Evolutionary conservation across 352 stramenopile genomes (phyloP).

Genomic region (Phytophthora podocarpi): DNA sequence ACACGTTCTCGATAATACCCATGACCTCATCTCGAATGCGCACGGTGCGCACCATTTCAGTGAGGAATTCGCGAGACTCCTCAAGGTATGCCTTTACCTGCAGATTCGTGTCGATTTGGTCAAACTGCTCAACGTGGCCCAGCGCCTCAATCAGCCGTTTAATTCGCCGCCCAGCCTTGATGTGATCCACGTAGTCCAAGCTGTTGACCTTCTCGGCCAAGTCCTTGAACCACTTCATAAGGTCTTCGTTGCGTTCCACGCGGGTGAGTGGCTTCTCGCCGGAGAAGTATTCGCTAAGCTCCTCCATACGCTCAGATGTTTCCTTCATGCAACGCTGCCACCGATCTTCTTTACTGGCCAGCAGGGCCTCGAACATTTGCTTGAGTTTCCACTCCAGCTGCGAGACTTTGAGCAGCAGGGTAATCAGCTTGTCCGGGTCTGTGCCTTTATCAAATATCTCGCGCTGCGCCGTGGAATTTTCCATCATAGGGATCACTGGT

Average conservation of each 20-base stretch:
- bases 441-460: constrained; percentile 85
- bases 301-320: constrained; percentile 90
- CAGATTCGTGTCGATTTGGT: constrained; percentile 95
- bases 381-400: constrained; percentile 96
- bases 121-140: constrained; percentile 95
- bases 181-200: constrained; percentile 91
- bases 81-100: constrained; percentile 95
- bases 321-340: constrained; percentile 92
- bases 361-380: constrained; percentile 90
- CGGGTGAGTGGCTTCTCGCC: constrained; percentile 92
- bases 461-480: constrained; percentile 79
- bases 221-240: constrained; percentile 94
- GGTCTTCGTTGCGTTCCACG: constrained; percentile 93
- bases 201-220: constrained; percentile 91
- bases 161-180: constrained; percentile 94
- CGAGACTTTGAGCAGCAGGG: constrained; percentile 92
- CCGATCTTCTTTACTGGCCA: constrained; percentile 90
- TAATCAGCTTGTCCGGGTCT: constrained; percentile 88
- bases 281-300: constrained; percentile 94
- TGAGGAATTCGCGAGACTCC: constrained; percentile 92
- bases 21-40: constrained; percentile 93
- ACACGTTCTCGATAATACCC: constrained; percentile 93
- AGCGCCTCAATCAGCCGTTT: constrained; percentile 94
- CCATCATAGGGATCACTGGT: constrained; percentile 87
- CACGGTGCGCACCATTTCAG: constrained; percentile 95